phyloP scores from a whole-genome alignment of 2,329 filamentous ascomycete genomes.

The Phialemonium atrogriseum region DNA sequence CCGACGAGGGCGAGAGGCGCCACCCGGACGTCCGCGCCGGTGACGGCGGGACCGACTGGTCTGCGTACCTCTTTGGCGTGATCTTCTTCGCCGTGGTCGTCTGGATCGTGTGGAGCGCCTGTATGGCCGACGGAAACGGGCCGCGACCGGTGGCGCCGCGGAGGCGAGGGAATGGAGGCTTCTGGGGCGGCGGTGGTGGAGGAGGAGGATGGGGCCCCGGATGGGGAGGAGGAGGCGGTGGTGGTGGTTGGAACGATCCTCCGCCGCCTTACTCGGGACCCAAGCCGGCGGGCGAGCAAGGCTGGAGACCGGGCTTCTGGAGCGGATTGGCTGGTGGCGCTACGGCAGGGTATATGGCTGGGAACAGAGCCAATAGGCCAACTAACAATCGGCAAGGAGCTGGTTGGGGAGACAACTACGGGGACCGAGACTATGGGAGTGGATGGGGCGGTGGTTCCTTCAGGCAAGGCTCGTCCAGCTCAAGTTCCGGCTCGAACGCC shows the following conservation, averaged over 20 bases:
- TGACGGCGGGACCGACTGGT: constrained; percentile 24
- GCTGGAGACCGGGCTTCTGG: constrained; percentile 71
- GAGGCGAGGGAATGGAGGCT: constrained; percentile 29
- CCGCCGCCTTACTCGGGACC: constrained; percentile 45
- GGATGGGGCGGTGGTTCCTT: constrained; percentile 25
- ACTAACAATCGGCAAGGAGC: constrained; percentile 16
- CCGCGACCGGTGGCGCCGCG: constrained; percentile 13
- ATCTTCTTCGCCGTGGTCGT: constrained; percentile 51
- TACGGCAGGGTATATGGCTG: constrained; percentile 59
- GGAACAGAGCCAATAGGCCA: constrained; percentile 29
- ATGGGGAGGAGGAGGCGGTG: constrained; percentile 23
- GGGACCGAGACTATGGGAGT: constrained; percentile 23
- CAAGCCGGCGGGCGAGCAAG: constrained; percentile 30
- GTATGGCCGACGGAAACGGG: constrained; percentile 14
- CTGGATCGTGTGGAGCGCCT: constrained; percentile 56
- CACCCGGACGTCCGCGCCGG: constrained; percentile 49
- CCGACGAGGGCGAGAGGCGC: constrained; percentile 62
- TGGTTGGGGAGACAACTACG: constrained; percentile 8
- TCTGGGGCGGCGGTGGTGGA: constrained; percentile 30
- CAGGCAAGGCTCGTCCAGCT: constrained; percentile 22
- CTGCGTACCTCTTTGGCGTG: constrained; percentile 46
- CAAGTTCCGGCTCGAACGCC: constrained; percentile 27
- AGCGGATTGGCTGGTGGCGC: constrained; percentile 58
- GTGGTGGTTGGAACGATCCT: constrained; percentile 30
- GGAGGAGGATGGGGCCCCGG: constrained; percentile 29